Conservation (phyloP, 2,329 filamentous ascomycete species). For the Cercospora sesami region DNA sequence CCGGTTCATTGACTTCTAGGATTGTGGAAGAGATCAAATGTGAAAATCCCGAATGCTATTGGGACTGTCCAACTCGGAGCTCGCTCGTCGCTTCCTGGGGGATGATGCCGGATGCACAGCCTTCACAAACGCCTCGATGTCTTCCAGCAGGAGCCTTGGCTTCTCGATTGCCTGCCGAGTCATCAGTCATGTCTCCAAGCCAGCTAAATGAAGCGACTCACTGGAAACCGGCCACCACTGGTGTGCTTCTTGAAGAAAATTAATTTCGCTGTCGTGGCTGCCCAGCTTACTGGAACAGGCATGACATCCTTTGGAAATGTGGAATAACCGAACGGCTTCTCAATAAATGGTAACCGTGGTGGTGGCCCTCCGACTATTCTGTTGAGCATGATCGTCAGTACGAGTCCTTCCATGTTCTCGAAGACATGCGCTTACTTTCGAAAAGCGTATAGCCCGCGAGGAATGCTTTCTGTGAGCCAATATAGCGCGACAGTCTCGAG, state of each 20-base stretch:
- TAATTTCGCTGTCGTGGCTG: not conserved
- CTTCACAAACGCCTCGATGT: not conserved
- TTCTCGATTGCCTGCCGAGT: not conserved
- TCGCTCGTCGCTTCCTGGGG: not conserved
- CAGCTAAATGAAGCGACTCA: not conserved
- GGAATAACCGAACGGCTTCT: not conserved
- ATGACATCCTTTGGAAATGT: not conserved
- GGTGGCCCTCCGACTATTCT: not conserved
- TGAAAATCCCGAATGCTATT: not conserved
- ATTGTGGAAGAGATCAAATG: not conserved
- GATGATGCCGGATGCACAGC: not conserved
- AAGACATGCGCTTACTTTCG: not conserved
- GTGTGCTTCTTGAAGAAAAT: not conserved
- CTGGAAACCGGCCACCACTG: not conserved
- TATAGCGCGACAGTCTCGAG: not conserved
- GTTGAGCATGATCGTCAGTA: not conserved
- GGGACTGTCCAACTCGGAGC: not conserved
- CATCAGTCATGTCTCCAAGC: not conserved
- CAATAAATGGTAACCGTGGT: not conserved
- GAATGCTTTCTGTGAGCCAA: not conserved
- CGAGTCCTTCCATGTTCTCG: not conserved
- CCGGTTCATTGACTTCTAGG: not conserved
- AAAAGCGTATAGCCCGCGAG: not conserved
- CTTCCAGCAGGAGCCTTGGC: not conserved
- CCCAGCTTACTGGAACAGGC: not conserved